Base-by-base conservation (phyloP, 2,329 filamentous ascomycete species). In the Tolypocladium sp. region DNA sequence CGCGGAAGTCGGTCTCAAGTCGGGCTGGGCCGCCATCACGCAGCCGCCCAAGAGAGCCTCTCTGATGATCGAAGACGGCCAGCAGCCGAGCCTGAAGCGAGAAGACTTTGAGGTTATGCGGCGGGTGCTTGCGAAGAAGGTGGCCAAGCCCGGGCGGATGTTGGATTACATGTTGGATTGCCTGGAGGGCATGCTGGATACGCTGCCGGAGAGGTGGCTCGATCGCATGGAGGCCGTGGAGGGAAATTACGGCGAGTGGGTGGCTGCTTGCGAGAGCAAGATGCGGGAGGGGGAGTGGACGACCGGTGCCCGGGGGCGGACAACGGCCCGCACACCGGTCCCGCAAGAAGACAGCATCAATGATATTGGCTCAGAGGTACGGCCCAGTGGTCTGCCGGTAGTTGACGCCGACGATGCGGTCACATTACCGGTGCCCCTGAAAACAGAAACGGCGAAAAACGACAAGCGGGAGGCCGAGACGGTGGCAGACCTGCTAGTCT, bases 91-190 rank as follows among this genome's bases (percentile, higher is more conserved):
- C 7, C 65, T 80, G 35, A 74, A 77, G 4, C 73, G 72, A 42
- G 72, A 78, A 44, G 79, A 81, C 53, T 83, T 83, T 59, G 74
- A 79, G 3, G 73, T 82, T n/a, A 86, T 89, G 69, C 85, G 84
- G 62, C 70, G 72, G 2, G 79, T 85, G 10, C 76, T 97, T 38
- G 85, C 88, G 59, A 76, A 82, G 38, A 89, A 89, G 64, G 85
- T 97, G 40, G 78, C 83, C 17, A 80, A 80, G 41, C 81, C 92
- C 0, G 93, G 91, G 0, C 82, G 82, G 55, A 82, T 86, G 44
- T 79, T 97, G 62, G 94, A 99, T 71, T 84, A 81, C 56, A 91
- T 97, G 82, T 81, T 99, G 17, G 92, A 99, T 72, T 82, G 84
- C 38, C 79, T 97, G 2, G 94, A 97, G 72, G 92, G 91, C 2